These are phyloP conservation scores for Wickerhamomyces sp. DNA, from an alignment of 1,139 yeast species.

Conservation along the genomic window DNA sequence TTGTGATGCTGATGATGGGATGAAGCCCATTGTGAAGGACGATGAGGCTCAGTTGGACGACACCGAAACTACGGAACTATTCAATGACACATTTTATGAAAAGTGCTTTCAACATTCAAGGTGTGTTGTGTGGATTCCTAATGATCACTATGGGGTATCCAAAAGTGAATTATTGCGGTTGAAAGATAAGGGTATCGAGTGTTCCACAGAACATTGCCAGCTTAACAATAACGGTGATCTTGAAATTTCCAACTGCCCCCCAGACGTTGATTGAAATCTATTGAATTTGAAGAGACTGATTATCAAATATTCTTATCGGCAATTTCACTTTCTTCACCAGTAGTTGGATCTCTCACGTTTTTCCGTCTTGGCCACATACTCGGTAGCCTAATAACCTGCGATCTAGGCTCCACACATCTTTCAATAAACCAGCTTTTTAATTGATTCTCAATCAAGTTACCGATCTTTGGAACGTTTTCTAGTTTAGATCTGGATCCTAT, in stretches of 20 bases:
- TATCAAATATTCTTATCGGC: constrained; percentile 3
- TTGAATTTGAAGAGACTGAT: too few species aligned
- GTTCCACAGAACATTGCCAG: constrained; percentile 22
- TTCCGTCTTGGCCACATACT: constrained; percentile 86
- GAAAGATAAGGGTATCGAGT: constrained; percentile 24
- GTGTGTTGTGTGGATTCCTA: constrained; percentile 33
- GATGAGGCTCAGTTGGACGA: constrained; percentile 4
- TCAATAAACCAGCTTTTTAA: constrained; percentile 88
- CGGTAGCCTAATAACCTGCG: constrained; percentile 78
- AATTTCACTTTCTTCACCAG: constrained; percentile 9
- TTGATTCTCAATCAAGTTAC: constrained; percentile 76
- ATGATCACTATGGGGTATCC: constrained; percentile 28
- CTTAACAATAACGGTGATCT: constrained; percentile 25
- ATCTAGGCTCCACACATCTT: constrained; percentile 89
- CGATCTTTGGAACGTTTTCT: constrained; percentile 89
- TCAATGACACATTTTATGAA: constrained; percentile 20
- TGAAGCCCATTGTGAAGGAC: constrained; percentile 2
- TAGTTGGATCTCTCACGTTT: constrained; percentile 49
- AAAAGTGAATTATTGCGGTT: constrained; percentile 22
- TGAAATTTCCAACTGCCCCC: constrained; percentile 18
- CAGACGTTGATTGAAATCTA: too few species aligned
- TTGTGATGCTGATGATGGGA: background rate
- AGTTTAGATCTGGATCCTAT: constrained; percentile 91
- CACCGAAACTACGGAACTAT: constrained; percentile 5
- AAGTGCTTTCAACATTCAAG: constrained; percentile 18